These are phyloP conservation scores for Fusarium sp. DNA, from an alignment of 2,329 filamentous ascomycete species.

Conservation along the genomic window DNA sequence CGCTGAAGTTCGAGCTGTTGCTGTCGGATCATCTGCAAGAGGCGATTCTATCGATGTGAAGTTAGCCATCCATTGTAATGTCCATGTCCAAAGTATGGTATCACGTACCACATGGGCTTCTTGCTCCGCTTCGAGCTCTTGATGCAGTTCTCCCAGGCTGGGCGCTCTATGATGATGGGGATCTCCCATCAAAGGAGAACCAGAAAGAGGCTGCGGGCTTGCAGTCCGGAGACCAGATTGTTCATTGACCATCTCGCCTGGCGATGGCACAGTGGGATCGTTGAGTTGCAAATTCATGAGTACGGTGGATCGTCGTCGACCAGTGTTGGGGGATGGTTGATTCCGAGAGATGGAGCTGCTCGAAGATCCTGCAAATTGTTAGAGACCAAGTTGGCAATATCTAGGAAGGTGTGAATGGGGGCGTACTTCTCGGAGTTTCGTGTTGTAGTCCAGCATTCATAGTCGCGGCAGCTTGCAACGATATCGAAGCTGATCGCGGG, in stretches of 20 bases:
- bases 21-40: slow-evolving; percentile 79
- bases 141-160: slow-evolving; percentile 80
- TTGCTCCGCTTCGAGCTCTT: slow-evolving; percentile 82
- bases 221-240: slow-evolving; percentile 44
- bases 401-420: neutral
- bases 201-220: slow-evolving; percentile 60
- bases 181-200: slow-evolving; percentile 61
- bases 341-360: slow-evolving; percentile 61
- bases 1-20: slow-evolving; percentile 78
- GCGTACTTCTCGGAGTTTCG: slow-evolving; percentile 69
- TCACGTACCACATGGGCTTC: slow-evolving; percentile 76
- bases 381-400: neutral
- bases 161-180: slow-evolving; percentile 74
- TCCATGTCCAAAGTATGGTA: slow-evolving; percentile 15
- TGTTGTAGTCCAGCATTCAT: slow-evolving; percentile 81
- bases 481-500: slow-evolving; percentile 73
- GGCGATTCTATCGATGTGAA: slow-evolving; percentile 67
- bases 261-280: slow-evolving; percentile 73
- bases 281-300: slow-evolving; percentile 80
- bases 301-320: slow-evolving; percentile 74
- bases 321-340: slow-evolving; percentile 58
- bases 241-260: slow-evolving; percentile 74
- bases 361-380: slow-evolving; percentile 57
- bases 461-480: slow-evolving; percentile 79
- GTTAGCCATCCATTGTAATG: slow-evolving; percentile 18